Percentiles rank a stretch among this genome's conserved stretches.
Evolutionary conservation across 192 early-diverging fungal species (phyloP).

Genomic region (Linnemannia elongata): DNA sequence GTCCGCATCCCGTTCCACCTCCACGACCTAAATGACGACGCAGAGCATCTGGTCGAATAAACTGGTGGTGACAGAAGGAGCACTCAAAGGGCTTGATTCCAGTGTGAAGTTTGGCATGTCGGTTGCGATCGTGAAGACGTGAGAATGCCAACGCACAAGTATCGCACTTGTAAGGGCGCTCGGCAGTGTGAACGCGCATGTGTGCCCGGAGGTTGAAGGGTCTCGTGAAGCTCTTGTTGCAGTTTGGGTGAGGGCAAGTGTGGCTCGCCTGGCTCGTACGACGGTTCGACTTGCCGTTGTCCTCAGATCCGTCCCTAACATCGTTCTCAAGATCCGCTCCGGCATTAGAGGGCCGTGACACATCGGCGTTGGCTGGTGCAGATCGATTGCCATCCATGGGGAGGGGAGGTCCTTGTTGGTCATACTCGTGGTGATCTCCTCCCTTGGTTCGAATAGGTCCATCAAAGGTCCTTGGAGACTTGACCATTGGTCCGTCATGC

Average conservation of each 20-base stretch:
- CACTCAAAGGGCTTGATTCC: constrained; percentile 81
- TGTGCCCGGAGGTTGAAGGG: constrained; percentile 82
- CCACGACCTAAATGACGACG: constrained; percentile 71
- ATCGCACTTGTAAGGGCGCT: constrained; percentile 74
- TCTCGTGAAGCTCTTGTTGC: constrained; percentile 71
- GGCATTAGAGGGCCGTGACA: not conserved
- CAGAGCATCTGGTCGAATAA: constrained; percentile 82
- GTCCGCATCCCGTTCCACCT: constrained; percentile 64
- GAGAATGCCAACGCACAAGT: constrained; percentile 83
- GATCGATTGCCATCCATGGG: constrained; percentile 27
- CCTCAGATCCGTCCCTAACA: not conserved
- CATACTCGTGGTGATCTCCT: constrained; percentile 39
- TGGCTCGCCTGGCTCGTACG: constrained; percentile 34
- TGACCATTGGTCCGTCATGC: constrained; percentile 32
- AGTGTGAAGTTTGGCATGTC: constrained; percentile 83
- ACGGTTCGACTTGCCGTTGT: constrained; percentile 21
- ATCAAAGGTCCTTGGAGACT: constrained; percentile 39
- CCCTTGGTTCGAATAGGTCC: not conserved
- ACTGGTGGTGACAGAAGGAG: constrained; percentile 73
- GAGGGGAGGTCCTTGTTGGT: constrained; percentile 42
- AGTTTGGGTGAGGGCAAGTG: constrained; percentile 53
- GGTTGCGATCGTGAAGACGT: constrained; percentile 88
- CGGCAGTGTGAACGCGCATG: constrained; percentile 74
- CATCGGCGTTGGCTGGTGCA: not conserved
- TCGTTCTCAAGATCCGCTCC: not conserved